A percentile compares a stretch with the other conserved stretches of the same genome.
Conservation (phyloP, 192 early-diverging fungal species). For the Coemansia brasiliensis region DNA sequence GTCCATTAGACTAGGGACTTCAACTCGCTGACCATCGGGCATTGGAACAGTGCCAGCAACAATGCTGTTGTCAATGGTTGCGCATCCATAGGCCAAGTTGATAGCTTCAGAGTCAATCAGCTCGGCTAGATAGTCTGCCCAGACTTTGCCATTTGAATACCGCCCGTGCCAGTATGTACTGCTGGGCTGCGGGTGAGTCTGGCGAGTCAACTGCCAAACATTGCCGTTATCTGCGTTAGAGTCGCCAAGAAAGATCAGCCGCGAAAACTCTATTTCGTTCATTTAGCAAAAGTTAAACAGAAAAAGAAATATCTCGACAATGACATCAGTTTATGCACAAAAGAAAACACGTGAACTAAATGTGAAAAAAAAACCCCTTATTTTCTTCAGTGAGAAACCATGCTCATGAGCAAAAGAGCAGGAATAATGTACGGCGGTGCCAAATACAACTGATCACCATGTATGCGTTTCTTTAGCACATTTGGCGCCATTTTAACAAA, state of each 20-base stretch:
- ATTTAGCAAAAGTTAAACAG: too few relatives aligned
- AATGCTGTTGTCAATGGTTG: slow-evolving; percentile 43
- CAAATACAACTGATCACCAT: too few relatives aligned
- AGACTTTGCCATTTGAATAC: slow-evolving; percentile 40
- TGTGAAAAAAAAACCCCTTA: not conserved
- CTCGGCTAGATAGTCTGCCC: slow-evolving; percentile 35
- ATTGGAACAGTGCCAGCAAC: slow-evolving; percentile 41
- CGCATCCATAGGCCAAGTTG: slow-evolving; percentile 41
- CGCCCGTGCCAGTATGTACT: slow-evolving; percentile 39
- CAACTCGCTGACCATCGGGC: slow-evolving; percentile 16
- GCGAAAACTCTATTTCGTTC: not conserved
- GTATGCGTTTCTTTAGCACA: too few relatives aligned
- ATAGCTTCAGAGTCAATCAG: slow-evolving; percentile 6
- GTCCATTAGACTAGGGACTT: slow-evolving; percentile 33
- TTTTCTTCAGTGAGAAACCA: not conserved
- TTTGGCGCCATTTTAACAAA: too few relatives aligned
- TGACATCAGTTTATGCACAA: slow-evolving; percentile 3
- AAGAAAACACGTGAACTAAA: slow-evolving; percentile 4
- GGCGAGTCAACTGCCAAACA: slow-evolving; percentile 30
- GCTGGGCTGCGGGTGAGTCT: slow-evolving; percentile 21
- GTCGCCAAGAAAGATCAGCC: slow-evolving; percentile 46
- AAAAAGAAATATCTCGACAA: too few relatives aligned
- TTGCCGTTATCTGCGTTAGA: slow-evolving; percentile 51
- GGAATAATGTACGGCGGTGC: too few relatives aligned
- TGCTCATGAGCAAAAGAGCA: too few relatives aligned